phyloP scores from a whole-genome alignment of 176 grass and related monocot species.

The Puccinellia tenuiflora region DNA sequence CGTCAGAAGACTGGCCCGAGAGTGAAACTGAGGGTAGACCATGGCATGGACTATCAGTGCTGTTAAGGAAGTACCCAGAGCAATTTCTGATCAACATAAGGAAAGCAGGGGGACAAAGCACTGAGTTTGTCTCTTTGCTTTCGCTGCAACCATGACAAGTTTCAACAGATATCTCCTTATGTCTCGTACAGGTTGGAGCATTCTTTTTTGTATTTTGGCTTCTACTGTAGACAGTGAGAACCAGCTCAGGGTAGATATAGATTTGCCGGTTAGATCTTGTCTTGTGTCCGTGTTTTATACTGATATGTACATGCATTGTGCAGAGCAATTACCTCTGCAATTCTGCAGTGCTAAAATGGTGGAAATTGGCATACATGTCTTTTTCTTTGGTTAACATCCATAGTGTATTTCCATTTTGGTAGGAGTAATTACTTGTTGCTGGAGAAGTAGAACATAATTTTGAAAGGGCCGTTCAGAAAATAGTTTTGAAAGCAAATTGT shows the following conservation, averaged over 20 bases:
- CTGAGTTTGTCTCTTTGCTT: conserved; percentile 76
- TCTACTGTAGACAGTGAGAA: background rate
- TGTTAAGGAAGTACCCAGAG: conserved; percentile 71
- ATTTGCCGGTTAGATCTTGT: background rate
- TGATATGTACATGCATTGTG: background rate
- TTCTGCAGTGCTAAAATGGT: background rate
- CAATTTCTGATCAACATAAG: conserved; percentile 70
- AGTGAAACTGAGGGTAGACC: conserved; percentile 56
- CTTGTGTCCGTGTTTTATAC: background rate
- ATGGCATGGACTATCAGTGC: conserved; percentile 61
- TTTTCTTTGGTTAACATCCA: background rate
- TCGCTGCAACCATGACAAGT: conserved; percentile 47
- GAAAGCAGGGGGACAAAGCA: conserved; percentile 38
- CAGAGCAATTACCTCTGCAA: background rate
- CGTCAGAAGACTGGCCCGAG: conserved; percentile 46
- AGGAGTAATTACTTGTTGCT: background rate
- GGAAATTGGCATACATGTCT: background rate
- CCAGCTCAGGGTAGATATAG: background rate
- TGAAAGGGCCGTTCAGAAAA: background rate
- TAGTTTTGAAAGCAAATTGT: background rate
- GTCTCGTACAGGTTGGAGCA: conserved; percentile 15
- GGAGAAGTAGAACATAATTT: background rate
- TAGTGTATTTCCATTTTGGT: background rate
- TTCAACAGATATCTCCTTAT: background rate
- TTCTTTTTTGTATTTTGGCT: background rate